These are phyloP conservation scores for Pyrus betulifolia DNA, from an alignment of 306 rosid species.

Conservation along the genomic window DNA sequence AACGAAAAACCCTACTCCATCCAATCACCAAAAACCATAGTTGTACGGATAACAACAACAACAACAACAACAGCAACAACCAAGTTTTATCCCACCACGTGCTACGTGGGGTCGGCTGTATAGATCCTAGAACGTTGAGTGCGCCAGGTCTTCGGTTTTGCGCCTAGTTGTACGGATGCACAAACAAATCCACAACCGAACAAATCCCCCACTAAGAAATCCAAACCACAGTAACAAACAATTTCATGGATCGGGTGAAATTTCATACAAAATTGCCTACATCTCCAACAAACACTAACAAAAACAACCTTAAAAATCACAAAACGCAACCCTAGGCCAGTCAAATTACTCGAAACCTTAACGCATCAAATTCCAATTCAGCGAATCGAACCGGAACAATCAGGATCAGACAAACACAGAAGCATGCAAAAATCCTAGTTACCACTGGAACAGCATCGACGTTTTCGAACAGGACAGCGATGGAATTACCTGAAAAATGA, in stretches of 20 bases:
- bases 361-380: not conserved
- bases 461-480: not conserved
- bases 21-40: not conserved
- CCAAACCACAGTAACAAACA: not conserved
- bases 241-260: not conserved
- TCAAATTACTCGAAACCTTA: not conserved
- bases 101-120: no score
- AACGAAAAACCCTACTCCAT: not conserved
- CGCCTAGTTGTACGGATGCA: not conserved
- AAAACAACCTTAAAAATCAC: not conserved
- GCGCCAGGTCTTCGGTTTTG: no score
- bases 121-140: no score
- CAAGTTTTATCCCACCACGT: no score
- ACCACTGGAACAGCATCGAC: not conserved
- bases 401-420: not conserved
- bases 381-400: not conserved
- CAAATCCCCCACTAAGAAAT: not conserved
- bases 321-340: not conserved
- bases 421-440: not conserved
- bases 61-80: no score
- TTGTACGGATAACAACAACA: not conserved
- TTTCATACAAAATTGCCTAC: not conserved
- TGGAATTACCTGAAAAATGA: conserved; percentile 7
- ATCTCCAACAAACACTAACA: not conserved
- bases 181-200: not conserved